Evolutionary conservation across 495 filamentous ascomycete species (phyloP).

Genomic region (Hyphodiscus hymeniophilus): DNA sequence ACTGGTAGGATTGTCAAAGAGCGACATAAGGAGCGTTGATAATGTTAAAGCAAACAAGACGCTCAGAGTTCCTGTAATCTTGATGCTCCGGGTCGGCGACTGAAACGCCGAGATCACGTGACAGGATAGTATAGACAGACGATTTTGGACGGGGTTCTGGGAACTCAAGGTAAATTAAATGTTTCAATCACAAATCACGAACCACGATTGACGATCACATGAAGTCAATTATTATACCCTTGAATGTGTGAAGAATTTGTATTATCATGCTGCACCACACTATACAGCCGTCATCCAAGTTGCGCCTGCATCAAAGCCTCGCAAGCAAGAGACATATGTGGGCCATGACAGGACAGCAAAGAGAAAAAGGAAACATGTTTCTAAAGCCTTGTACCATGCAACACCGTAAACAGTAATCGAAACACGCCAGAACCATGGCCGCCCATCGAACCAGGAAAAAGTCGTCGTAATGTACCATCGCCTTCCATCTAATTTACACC

Average conservation of each 20-base stretch:
- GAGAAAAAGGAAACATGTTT: slow-evolving; percentile 21
- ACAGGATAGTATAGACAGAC: not conserved
- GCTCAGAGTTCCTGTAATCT: not conserved
- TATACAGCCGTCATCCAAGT: slow-evolving; percentile 11
- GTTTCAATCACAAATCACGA: too few relatives aligned
- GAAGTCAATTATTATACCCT: not conserved
- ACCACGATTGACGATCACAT: not conserved
- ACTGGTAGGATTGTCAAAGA: slow-evolving; percentile 10
- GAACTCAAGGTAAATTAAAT: too few relatives aligned
- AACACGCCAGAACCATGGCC: slow-evolving; percentile 15
- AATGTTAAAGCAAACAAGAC: not conserved
- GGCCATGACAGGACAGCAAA: slow-evolving; percentile 13
- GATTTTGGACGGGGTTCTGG: too few relatives aligned
- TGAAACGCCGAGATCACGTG: not conserved
- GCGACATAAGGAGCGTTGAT: slow-evolving; percentile 3
- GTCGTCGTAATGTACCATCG: slow-evolving; percentile 19
- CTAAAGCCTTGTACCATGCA: slow-evolving; percentile 25
- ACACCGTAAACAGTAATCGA: slow-evolving; percentile 21
- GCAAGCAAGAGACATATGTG: slow-evolving; percentile 19
- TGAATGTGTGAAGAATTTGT: slow-evolving; percentile 6
- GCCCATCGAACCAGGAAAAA: slow-evolving; percentile 18
- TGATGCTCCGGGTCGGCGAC: not conserved
- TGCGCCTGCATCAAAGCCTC: slow-evolving; percentile 10
- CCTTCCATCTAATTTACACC: slow-evolving; percentile 19
- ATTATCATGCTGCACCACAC: slow-evolving; percentile 20